A percentile compares a stretch with the other conserved stretches of the same genome.
Evolutionary conservation across 768 basidiomycete genomes (phyloP).

Genomic region (Collybia sordida): DNA sequence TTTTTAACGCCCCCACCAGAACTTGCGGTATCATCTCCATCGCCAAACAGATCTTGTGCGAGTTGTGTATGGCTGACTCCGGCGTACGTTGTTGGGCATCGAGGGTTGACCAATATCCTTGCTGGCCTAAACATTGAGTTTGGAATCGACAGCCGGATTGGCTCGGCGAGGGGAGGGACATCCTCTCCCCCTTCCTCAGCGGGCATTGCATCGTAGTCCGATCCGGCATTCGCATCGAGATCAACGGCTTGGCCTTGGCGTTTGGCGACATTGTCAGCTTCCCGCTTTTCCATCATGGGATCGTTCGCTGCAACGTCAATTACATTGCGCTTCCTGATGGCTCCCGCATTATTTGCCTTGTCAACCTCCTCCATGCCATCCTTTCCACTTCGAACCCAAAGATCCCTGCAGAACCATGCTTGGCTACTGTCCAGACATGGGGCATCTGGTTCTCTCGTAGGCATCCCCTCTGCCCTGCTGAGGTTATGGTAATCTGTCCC

Average conservation of each 20-base stretch:
- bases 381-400: conserved; percentile 89
- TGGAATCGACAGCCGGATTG: conserved; percentile 61
- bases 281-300: conserved; percentile 30
- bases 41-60: conserved; percentile 91
- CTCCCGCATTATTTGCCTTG: conserved; percentile 34
- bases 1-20: conserved; percentile 46
- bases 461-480: conserved; percentile 54
- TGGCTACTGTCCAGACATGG: conserved; percentile 94
- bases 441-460: conserved; percentile 70
- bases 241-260: conserved; percentile 40
- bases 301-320: conserved; percentile 35
- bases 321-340: conserved; percentile 27
- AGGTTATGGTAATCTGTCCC: conserved; percentile 83
- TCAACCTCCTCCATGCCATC: conserved; percentile 68
- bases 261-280: conserved; percentile 25
- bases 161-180: conserved; percentile 35
- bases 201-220: conserved; percentile 87
- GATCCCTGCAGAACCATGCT: conserved; percentile 96
- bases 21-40: conserved; percentile 57
- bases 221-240: conserved; percentile 79
- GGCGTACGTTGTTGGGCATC: conserved; percentile 97
- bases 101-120: conserved; percentile 91
- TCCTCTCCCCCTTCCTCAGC: conserved; percentile 53
- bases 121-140: conserved; percentile 89
- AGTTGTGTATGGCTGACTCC: conserved; percentile 96